Evolutionary conservation across 352 stramenopile genomes (phyloP).

Genomic region (Globisporangium nunn): DNA sequence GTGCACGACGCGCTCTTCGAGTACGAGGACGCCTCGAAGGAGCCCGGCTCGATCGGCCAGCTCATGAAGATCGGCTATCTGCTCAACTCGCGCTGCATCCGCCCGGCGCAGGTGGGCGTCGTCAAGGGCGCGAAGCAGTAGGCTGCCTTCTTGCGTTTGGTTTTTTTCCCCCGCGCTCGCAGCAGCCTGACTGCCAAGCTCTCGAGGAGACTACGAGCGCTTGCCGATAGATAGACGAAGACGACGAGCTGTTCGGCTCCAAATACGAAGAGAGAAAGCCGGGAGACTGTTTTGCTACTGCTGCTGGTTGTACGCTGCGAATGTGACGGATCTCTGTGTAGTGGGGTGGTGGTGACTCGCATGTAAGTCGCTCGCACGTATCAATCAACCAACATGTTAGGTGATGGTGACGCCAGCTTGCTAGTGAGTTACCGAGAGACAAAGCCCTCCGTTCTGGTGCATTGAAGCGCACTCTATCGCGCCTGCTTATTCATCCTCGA

Average conservation of each 20-base stretch:
- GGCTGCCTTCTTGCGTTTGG: not conserved
- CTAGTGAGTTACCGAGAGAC: not conserved
- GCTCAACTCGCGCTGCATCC: slow-evolving; percentile 94
- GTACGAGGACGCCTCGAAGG: slow-evolving; percentile 89
- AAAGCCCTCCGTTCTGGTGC: not conserved
- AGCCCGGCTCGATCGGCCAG: slow-evolving; percentile 91
- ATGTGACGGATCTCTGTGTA: too few species aligned
- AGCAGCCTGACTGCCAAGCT: not conserved
- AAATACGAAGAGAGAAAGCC: not conserved
- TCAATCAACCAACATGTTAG: too few species aligned
- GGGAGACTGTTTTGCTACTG: not conserved
- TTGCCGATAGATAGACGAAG: slow-evolving; percentile 2
- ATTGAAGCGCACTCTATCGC: not conserved
- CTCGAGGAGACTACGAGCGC: not conserved
- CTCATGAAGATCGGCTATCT: slow-evolving; percentile 96
- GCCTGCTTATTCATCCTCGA: slow-evolving; percentile 2
- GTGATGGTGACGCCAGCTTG: too few species aligned
- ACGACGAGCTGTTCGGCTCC: not conserved
- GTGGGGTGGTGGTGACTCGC: too few species aligned
- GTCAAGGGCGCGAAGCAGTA: slow-evolving; percentile 42
- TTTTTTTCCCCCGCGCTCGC: not conserved
- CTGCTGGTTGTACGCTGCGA: not conserved
- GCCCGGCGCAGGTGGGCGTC: slow-evolving; percentile 94
- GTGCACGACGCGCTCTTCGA: slow-evolving; percentile 97
- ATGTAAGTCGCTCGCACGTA: too few species aligned